These are phyloP conservation scores for Osmanthus fragrans DNA, from an alignment of 257 asterid species.

Conservation along the genomic window DNA sequence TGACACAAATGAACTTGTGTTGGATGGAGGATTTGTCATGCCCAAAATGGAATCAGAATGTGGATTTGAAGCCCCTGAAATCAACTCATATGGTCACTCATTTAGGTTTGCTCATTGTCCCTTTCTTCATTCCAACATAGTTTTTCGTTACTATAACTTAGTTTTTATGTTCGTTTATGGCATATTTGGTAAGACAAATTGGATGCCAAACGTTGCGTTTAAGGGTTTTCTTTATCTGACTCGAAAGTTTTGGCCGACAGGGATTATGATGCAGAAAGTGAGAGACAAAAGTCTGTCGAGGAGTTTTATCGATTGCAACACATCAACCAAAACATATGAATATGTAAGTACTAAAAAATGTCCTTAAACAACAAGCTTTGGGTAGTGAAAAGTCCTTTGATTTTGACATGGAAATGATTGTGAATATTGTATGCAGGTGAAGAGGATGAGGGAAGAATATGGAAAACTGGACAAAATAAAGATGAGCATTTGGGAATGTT, in stretches of 20 bases:
- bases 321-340: constrained; percentile 63
- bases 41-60: constrained; percentile 30
- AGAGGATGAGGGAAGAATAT: constrained; percentile 39
- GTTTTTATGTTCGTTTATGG: not conserved
- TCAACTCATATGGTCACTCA: constrained; percentile 62
- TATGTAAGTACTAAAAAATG: constrained; percentile 37
- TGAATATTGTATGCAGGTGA: constrained; percentile 35
- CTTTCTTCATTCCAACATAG: not conserved
- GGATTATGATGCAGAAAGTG: constrained; percentile 60
- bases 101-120: constrained; percentile 42
- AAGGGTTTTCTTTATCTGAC: not conserved
- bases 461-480: constrained; percentile 31
- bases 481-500: constrained; percentile 63
- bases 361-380: not conserved
- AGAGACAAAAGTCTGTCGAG: constrained; percentile 67
- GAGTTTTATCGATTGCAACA: constrained; percentile 70
- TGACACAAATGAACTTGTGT: constrained; percentile 40
- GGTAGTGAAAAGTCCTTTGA: not conserved
- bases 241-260: constrained; percentile 23
- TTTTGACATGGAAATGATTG: not conserved
- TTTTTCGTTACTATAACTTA: too few relatives aligned
- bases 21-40: constrained; percentile 52
- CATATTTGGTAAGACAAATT: not conserved
- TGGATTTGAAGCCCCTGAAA: constrained; percentile 57
- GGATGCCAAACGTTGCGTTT: too few relatives aligned